Base-by-base conservation (phyloP, 2,329 filamentous ascomycete species). In the Diaporthe capsici region DNA sequence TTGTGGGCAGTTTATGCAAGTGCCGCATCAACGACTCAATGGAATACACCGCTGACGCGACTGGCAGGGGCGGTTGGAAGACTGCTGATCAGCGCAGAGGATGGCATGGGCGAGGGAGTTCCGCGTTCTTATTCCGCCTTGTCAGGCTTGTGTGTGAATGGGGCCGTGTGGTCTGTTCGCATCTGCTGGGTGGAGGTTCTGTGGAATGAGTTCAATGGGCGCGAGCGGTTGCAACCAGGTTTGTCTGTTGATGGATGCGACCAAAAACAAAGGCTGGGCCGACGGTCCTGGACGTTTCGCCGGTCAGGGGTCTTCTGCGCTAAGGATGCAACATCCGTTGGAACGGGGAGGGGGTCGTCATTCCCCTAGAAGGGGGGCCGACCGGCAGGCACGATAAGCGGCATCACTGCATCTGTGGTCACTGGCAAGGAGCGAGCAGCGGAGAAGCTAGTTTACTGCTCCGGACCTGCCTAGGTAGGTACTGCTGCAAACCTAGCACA, bases 171-270 rank as follows among this genome's bases (percentile, higher is more conserved):
- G 61, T 65, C 55, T 31, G 58, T 70, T 70, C 65, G 58, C 60
- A 34, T 55, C 58, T 65, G 58, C 61, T 53, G 57, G 58, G 58
- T 73, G 44, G 34, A 73, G 49, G 37, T 61, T 44, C 25, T 65
- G n/a, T 70, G 39, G 61, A 51, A 73, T 51, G 58, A 73, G 44
- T n/a, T 34, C 37, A 65, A 73, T 73, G 58, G 47, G 34, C 71
- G 37, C 71, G 37, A 65, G 47, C 34, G 22, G 71, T 73, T 44
- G 71, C 58, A 65, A 57, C 58, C 71, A 65, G 58, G 58, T 73
- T 73, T 73, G 58, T 55, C 61, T 72, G 71, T 72, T 60, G 71
- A 61, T 72, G 71, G 58, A 73, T 73, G 71, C 71, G 71, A 73
- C 71, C 71, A 51, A 73, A 73, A 72, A 72, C 57, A 72, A 72